Conservation (phyloP, 2,329 filamentous ascomycete species). For the Trichoderma hamatum region DNA sequence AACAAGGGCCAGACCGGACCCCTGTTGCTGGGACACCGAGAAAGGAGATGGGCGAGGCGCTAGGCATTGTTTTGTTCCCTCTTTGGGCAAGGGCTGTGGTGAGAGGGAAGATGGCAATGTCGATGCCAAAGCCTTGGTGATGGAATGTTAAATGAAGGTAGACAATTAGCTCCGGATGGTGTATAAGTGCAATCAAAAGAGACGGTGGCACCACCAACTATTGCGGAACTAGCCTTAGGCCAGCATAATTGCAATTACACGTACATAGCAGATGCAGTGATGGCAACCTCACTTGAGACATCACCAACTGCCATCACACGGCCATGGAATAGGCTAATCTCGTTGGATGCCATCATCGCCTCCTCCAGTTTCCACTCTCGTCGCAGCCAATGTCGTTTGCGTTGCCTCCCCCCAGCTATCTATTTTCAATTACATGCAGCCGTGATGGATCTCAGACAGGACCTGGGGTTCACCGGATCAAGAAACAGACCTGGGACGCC, state of each 20-base stretch:
- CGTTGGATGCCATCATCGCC: neutral
- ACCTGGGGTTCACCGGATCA: neutral
- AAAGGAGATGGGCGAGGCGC: constrained; percentile 24
- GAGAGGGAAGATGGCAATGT: neutral
- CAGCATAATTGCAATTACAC: neutral
- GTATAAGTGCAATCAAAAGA: neutral
- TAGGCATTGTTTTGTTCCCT: constrained; percentile 1
- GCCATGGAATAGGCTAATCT: neutral
- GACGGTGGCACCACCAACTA: neutral
- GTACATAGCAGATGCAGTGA: neutral
- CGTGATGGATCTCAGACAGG: constrained; percentile 16
- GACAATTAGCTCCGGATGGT: neutral
- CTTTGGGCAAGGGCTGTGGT: constrained; percentile 10
- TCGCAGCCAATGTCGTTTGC: constrained; percentile 18
- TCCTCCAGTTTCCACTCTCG: neutral
- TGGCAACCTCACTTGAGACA: neutral
- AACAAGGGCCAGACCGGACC: neutral
- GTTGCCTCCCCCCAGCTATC: neutral
- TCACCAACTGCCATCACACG: neutral
- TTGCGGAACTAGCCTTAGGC: neutral
- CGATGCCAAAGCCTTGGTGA: neutral
- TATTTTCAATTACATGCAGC: neutral
- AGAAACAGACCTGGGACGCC: neutral
- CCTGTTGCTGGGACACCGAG: constrained; percentile 23
- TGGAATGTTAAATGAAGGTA: constrained; percentile 19